Evolutionary conservation across 306 rosid genomes (phyloP), one percentile per base, ranked within the genome.

Genomic region (Herpetospermum pedunculosum): DNA sequence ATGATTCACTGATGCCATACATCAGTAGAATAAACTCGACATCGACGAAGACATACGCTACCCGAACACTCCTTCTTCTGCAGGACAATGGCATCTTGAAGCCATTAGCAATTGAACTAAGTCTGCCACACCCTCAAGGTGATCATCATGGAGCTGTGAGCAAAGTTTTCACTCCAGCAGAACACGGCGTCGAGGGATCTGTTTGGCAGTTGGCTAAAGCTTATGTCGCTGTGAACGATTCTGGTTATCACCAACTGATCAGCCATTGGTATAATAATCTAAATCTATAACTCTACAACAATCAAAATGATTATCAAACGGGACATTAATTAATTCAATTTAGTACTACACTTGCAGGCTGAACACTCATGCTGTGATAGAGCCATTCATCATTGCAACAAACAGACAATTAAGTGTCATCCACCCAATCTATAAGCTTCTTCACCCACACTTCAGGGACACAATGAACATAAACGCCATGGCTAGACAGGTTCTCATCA

Each of bases 131-230:
- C 73, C 92, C 96, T 57, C 97, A 89, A 78, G 96, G 99, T 34
- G 77, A 88, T 16, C 72, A 64, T 37, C 87, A 88, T 26, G 99
- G 97, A 37, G 84, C 91, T 47, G 92, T 83, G 14, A 85, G 90
- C 81, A 89, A 83, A 76, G 96, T 91, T 54, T 87, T 88, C 49
- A 88, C 89, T 70, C 86, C 96, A 0, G 83, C 95, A 43, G 70
- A 82, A n/a, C 67, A 78, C 19, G 92, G 90, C 10, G 81, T 84
- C 0, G 92, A 89, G 13, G 90, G 88, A 37, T 50, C 96, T 0
- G 84, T 95, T 58, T 95, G 99, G 99, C 97, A 91, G 74, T 76
- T 95, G 41, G 97, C 99, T 4, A 95, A 91, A 80, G 97, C 97
- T 76, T 95, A 89, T 74, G 97, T 80, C 48, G 88, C 92, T 8